These are phyloP conservation scores for Leucaena leucocephala DNA, from an alignment of 306 rosid genomes.

Conservation along the genomic window DNA sequence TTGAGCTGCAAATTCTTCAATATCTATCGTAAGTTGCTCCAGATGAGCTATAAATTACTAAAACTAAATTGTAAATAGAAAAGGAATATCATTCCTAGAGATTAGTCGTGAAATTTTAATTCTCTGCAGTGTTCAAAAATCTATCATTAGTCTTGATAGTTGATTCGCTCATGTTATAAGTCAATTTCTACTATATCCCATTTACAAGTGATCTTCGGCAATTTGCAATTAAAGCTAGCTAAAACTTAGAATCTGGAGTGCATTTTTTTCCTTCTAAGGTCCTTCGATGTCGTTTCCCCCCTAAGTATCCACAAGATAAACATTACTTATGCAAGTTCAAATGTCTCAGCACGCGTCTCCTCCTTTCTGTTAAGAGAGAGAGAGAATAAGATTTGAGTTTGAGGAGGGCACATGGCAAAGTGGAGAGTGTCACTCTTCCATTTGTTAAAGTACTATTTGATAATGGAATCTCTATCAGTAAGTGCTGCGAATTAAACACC, in stretches of 20 bases:
- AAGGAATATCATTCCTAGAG: not conserved
- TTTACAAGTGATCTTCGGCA: not conserved
- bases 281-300: no score
- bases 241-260: not conserved
- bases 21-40: no score
- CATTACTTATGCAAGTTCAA: not conserved
- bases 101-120: not conserved
- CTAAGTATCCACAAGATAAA: not conserved
- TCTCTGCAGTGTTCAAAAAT: not conserved
- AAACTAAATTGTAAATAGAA: no score
- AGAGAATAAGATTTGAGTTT: not conserved
- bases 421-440: slow-evolving; percentile 21
- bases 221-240: not conserved
- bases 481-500: not conserved
- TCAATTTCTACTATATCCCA: not conserved
- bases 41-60: no score
- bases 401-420: slow-evolving; percentile 21
- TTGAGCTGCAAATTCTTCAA: no score
- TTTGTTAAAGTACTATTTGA: not conserved
- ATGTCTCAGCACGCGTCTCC: not conserved
- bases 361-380: not conserved
- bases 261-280: no score
- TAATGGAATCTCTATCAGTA: slow-evolving; percentile 5
- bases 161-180: not conserved
- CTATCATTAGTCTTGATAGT: not conserved